Percentiles rank a stretch among this genome's conserved stretches.
phyloP scores from a whole-genome alignment of 129 eudicot genomes.

The Apium graveolens region DNA sequence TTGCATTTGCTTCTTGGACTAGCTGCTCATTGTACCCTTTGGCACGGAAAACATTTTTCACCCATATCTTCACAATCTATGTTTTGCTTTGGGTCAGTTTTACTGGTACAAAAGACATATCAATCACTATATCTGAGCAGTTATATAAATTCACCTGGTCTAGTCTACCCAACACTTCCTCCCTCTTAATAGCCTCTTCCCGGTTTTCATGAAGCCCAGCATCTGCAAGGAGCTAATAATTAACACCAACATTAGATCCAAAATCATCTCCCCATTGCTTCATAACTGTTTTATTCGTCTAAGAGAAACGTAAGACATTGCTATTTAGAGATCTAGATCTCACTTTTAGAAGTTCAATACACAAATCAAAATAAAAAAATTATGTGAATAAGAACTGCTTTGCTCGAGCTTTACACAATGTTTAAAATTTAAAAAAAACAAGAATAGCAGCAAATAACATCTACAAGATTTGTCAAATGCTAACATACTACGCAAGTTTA shows the following conservation, averaged over 20 bases:
- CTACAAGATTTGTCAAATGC: neutral
- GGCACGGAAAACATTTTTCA: conserved; percentile 66
- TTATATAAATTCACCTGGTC: conserved; percentile 55
- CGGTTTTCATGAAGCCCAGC: conserved; percentile 82
- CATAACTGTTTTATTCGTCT: neutral
- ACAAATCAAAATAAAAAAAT: neutral
- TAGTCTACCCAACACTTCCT: conserved; percentile 88
- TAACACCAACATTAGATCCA: neutral
- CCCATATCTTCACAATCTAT: conserved; percentile 90
- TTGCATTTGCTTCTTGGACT: conserved; percentile 91
- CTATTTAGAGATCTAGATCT: neutral
- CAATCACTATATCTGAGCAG: neutral
- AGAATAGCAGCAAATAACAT: neutral
- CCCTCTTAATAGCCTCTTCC: conserved; percentile 80
- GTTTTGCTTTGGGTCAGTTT: neutral
- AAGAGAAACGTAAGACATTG: neutral
- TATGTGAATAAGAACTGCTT: neutral
- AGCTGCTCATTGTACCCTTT: conserved; percentile 73
- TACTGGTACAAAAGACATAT: neutral
- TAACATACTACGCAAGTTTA: neutral
- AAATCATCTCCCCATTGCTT: neutral
- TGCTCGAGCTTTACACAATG: neutral
- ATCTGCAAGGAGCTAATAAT: conserved; percentile 52
- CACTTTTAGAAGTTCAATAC: neutral
- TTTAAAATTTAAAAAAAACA: neutral